Conservation (phyloP, 768 basidiomycete genomes). For the Mycena rosella region DNA sequence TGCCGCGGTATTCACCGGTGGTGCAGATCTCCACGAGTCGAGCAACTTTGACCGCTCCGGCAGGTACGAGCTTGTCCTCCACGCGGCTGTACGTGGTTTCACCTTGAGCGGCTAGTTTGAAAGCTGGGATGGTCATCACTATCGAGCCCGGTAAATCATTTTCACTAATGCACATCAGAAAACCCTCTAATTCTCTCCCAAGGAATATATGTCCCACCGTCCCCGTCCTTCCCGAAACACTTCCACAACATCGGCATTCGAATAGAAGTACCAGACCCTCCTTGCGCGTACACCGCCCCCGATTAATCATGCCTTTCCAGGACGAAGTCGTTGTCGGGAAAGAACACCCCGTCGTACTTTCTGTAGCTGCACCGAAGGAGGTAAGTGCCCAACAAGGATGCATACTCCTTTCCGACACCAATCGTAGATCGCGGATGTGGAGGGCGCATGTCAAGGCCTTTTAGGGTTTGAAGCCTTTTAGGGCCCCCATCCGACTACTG, state of each 20-base stretch:
- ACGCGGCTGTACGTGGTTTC: neutral
- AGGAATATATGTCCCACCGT: conserved; percentile 92
- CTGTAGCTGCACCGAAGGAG: conserved; percentile 86
- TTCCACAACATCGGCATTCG: conserved; percentile 95
- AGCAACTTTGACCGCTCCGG: conserved; percentile 66
- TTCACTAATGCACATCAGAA: neutral
- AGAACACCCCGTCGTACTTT: conserved; percentile 72
- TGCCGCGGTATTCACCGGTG: conserved; percentile 8
- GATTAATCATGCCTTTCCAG: conserved; percentile 43
- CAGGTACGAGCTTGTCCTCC: conserved; percentile 53
- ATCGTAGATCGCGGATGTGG: conserved; percentile 76
- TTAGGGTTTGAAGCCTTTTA: conserved; percentile 69
- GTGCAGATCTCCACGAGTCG: conserved; percentile 90
- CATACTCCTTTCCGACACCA: conserved; percentile 4
- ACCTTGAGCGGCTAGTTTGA: conserved; percentile 62
- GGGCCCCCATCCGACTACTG: neutral
- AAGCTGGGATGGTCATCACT: conserved; percentile 91
- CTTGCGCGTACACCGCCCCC: neutral
- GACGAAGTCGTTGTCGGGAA: conserved; percentile 83
- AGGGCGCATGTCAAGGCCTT: conserved; percentile 82
- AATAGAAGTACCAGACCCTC: conserved; percentile 74
- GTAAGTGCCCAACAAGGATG: conserved; percentile 49
- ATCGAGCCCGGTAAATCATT: conserved; percentile 80
- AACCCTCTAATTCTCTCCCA: conserved; percentile 23
- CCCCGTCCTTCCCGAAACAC: conserved; percentile 80